Conservation (phyloP, 1,284 basidiomycete genomes). For the Anthracocystis panici-leucophaei region DNA sequence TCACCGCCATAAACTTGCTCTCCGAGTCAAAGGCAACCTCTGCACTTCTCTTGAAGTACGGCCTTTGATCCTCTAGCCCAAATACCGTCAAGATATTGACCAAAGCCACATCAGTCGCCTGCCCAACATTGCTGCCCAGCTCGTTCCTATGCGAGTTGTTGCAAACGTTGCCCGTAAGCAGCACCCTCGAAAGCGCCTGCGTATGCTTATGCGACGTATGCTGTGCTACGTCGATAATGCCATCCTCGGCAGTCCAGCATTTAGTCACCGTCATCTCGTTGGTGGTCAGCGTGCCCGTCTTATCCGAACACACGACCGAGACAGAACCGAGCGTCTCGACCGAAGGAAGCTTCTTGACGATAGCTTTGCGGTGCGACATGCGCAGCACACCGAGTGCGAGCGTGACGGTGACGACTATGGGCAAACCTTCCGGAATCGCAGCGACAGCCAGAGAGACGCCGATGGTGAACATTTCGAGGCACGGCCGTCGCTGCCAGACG, state of each 20-base stretch:
- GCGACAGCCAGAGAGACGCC: constrained; percentile 97
- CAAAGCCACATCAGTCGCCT: constrained; percentile 92
- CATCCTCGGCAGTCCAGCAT: constrained; percentile 86
- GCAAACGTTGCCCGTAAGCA: constrained; percentile 74
- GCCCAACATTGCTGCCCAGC: constrained; percentile 82
- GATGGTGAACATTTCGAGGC: constrained; percentile 99
- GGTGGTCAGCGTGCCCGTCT: constrained; percentile 95
- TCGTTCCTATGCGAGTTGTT: constrained; percentile 77
- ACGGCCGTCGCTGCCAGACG: constrained; percentile 84
- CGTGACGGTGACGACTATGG: constrained; percentile 96
- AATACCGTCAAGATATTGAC: constrained; percentile 83
- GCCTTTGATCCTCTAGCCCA: constrained; percentile 78
- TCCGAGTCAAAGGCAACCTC: constrained; percentile 94
- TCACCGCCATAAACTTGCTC: constrained; percentile 89
- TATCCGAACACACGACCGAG: constrained; percentile 96
- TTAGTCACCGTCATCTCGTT: constrained; percentile 95
- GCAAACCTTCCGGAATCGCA: constrained; percentile 95
- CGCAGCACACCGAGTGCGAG: constrained; percentile 91
- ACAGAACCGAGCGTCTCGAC: constrained; percentile 94
- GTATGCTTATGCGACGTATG: constrained; percentile 60
- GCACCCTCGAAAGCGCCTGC: constrained; percentile 78
- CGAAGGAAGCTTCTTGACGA: constrained; percentile 94
- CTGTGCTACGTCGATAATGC: constrained; percentile 74
- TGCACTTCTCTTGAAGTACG: constrained; percentile 78
- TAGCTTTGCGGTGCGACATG: constrained; percentile 93